Percentiles rank a stretch among this genome's conserved stretches.
phyloP scores from a whole-genome alignment of 768 basidiomycete species.

The Kwoniella heveanensis region DNA sequence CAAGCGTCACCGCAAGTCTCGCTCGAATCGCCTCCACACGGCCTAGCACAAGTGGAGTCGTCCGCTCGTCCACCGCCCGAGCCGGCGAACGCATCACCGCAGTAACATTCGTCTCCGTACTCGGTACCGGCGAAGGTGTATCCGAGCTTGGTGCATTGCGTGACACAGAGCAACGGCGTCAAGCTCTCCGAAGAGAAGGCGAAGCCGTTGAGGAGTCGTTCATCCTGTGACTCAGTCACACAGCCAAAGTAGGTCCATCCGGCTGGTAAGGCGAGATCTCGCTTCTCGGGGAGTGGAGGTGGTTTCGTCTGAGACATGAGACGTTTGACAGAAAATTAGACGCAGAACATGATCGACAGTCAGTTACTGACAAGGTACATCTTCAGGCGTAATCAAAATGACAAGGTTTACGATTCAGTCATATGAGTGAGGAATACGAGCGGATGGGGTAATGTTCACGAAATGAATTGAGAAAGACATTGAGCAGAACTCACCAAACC shows the following conservation, averaged over 20 bases:
- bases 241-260: slow-evolving; percentile 53
- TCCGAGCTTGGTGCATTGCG: slow-evolving; percentile 46
- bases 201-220: slow-evolving; percentile 48
- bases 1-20: slow-evolving; percentile 41
- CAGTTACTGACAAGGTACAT: too few relatives aligned
- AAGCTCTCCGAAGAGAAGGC: slow-evolving; percentile 41
- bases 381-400: too few relatives aligned
- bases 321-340: neutral
- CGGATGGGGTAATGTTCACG: too few relatives aligned
- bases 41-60: slow-evolving; percentile 33
- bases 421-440: too few relatives aligned
- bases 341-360: neutral
- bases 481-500: slow-evolving; percentile 45
- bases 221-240: slow-evolving; percentile 47
- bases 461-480: neutral
- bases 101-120: slow-evolving; percentile 55
- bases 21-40: slow-evolving; percentile 32
- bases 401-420: too few relatives aligned
- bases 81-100: slow-evolving; percentile 48
- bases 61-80: slow-evolving; percentile 36
- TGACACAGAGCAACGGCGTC: slow-evolving; percentile 45
- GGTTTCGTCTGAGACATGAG: slow-evolving; percentile 40
- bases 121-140: slow-evolving; percentile 49
- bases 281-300: slow-evolving; percentile 41
- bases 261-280: slow-evolving; percentile 40